Percentiles rank a stretch among this genome's conserved stretches.
Conservation (phyloP, 192 early-diverging fungal species). For the Coemansia sp. region DNA sequence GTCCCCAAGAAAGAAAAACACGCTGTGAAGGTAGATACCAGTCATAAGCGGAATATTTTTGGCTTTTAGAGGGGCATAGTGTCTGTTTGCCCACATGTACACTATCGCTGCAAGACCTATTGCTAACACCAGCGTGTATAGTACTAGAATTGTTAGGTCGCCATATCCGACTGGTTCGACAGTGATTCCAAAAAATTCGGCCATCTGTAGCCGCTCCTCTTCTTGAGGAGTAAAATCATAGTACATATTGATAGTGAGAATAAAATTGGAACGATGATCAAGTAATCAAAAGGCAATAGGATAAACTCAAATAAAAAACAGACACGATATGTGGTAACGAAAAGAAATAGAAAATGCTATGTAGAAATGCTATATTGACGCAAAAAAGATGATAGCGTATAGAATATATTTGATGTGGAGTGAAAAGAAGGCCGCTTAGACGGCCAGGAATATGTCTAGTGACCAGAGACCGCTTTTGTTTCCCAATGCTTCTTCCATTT, state of each 20-base stretch:
- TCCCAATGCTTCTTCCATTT: too few species aligned
- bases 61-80: constrained; percentile 54
- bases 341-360: too few species aligned
- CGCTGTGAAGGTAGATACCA: constrained; percentile 38
- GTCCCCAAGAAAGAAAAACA: constrained; percentile 53
- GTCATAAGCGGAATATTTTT: constrained; percentile 56
- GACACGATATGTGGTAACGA: background rate
- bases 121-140: constrained; percentile 18
- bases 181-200: constrained; percentile 32
- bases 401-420: too few species aligned
- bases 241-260: constrained; percentile 24
- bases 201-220: constrained; percentile 29
- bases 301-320: background rate
- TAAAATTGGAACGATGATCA: background rate
- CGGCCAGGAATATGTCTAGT: too few species aligned
- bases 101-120: constrained; percentile 36
- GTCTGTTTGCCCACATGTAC: constrained; percentile 44
- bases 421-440: too few species aligned
- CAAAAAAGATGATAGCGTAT: too few species aligned
- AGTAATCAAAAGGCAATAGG: background rate
- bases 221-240: constrained; percentile 37
- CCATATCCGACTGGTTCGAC: constrained; percentile 36
- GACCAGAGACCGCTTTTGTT: too few species aligned
- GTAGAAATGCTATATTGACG: too few species aligned
- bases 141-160: constrained; percentile 25